phyloP scores from a whole-genome alignment of 1,284 basidiomycete genomes.

The Porogramme epimiltina region DNA sequence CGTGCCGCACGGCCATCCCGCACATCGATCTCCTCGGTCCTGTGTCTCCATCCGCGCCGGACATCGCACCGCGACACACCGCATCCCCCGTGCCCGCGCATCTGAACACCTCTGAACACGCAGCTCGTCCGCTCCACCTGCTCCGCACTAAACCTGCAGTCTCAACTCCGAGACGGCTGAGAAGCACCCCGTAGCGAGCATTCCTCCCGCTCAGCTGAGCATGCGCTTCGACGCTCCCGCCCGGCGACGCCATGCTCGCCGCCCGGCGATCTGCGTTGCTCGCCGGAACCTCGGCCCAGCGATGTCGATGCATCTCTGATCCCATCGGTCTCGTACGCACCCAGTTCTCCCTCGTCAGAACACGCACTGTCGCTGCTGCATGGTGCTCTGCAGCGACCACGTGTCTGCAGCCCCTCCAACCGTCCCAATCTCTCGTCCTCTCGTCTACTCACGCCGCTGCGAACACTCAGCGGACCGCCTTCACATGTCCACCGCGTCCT shows the following conservation, averaged over 20 bases:
- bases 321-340: constrained; percentile 5
- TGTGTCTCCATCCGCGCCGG: background rate
- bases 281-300: constrained; percentile 8
- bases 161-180: constrained; percentile 9
- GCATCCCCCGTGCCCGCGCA: constrained; percentile 12
- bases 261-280: constrained; percentile 17
- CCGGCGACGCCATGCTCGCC: background rate
- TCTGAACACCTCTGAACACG: no score
- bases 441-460: no score
- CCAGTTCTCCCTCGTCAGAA: no score
- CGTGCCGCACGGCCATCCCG: constrained; percentile 11
- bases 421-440: no score
- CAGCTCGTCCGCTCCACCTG: constrained; percentile 1
- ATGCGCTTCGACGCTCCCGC: background rate
- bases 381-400: no score
- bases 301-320: constrained; percentile 9
- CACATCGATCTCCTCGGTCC: constrained; percentile 16
- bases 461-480: no score
- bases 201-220: background rate
- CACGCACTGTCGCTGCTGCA: no score
- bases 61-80: background rate
- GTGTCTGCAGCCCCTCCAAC: no score
- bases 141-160: constrained; percentile 2
- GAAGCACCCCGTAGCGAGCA: background rate
- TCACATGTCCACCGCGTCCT: no score